Percentiles rank a stretch among this genome's conserved stretches.
Evolutionary conservation across 352 stramenopile species (phyloP).

Genomic region (Hyaloperonospora arabidopsidis): DNA sequence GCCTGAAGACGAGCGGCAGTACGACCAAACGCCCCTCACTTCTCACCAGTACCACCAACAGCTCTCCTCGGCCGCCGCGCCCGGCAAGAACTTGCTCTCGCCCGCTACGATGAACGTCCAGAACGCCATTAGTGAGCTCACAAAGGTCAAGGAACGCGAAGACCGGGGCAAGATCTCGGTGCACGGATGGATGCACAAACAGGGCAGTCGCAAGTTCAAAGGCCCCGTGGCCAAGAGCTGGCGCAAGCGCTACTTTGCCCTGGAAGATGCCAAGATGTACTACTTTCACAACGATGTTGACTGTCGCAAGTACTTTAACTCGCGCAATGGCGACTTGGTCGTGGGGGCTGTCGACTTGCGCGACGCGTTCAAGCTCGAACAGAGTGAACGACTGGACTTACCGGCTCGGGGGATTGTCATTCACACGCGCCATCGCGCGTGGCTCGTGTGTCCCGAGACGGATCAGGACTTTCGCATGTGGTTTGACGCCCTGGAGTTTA

Average conservation of each 20-base stretch:
- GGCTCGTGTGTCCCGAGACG: slow-evolving; percentile 74
- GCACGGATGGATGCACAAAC: slow-evolving; percentile 83
- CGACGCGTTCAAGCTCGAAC: slow-evolving; percentile 72
- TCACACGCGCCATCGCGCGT: slow-evolving; percentile 65
- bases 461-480: slow-evolving; percentile 76
- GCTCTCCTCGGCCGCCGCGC: slow-evolving; percentile 15
- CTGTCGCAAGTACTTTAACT: slow-evolving; percentile 82
- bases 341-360: slow-evolving; percentile 69
- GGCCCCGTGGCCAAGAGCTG: slow-evolving; percentile 72
- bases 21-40: slow-evolving; percentile 29
- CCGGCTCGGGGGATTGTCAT: slow-evolving; percentile 60
- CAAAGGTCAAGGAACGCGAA: slow-evolving; percentile 39
- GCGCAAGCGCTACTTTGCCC: slow-evolving; percentile 76
- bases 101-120: slow-evolving; percentile 38
- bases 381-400: slow-evolving; percentile 67
- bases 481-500: slow-evolving; percentile 73
- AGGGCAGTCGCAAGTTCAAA: slow-evolving; percentile 75
- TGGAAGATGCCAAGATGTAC: slow-evolving; percentile 80
- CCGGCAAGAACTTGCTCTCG: slow-evolving; percentile 26
- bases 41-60: slow-evolving; percentile 26
- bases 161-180: slow-evolving; percentile 59
- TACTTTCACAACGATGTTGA: slow-evolving; percentile 83
- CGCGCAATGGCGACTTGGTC: slow-evolving; percentile 63
- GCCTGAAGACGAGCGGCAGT: slow-evolving; percentile 30
- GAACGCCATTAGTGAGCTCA: slow-evolving; percentile 59